These are phyloP conservation scores for Verticillium albo-atrum DNA, from an alignment of 2,329 filamentous ascomycete species.

Conservation along the genomic window DNA sequence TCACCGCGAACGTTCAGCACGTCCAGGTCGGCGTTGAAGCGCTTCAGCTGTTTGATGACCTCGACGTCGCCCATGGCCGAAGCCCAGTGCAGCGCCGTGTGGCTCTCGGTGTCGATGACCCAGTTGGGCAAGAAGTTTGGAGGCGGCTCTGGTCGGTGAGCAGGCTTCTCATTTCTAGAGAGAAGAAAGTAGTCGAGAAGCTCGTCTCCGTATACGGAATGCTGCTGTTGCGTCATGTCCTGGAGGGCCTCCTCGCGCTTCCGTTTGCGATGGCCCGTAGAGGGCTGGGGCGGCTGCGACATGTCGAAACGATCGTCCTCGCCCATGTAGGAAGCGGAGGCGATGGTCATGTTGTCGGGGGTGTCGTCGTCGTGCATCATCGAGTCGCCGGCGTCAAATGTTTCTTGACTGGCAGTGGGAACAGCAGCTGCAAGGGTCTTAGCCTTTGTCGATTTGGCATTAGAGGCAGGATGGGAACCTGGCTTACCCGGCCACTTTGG, in stretches of 20 bases:
- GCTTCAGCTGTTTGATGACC: constrained; percentile 81
- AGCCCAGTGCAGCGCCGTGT: constrained; percentile 95
- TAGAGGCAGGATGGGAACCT: neutral
- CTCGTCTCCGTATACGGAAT: constrained; percentile 87
- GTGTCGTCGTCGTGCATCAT: constrained; percentile 73
- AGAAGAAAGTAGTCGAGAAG: constrained; percentile 95
- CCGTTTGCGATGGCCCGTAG: constrained; percentile 63
- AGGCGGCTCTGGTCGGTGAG: constrained; percentile 72
- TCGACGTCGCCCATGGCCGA: constrained; percentile 95
- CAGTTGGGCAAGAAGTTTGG: constrained; percentile 84
- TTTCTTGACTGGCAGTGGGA: constrained; percentile 39
- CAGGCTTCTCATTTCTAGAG: constrained; percentile 70
- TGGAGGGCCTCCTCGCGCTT: constrained; percentile 64
- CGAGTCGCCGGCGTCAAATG: constrained; percentile 58
- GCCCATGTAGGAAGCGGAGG: constrained; percentile 78
- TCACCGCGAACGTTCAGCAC: constrained; percentile 71
- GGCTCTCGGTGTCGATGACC: constrained; percentile 87
- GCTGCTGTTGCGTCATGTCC: constrained; percentile 71
- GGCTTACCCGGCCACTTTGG: constrained; percentile 53
- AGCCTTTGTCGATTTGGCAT: constrained; percentile 5
- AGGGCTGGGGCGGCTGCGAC: constrained; percentile 46
- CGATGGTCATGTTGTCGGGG: constrained; percentile 76
- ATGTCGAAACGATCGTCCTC: constrained; percentile 76
- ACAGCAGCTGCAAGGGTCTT: constrained; percentile 22
- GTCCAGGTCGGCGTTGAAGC: constrained; percentile 70